Percentiles rank a stretch among this genome's conserved stretches.
These are phyloP conservation scores for Kluyveromyces dobzhanskii DNA, from an alignment of 805 yeast genomes.

Conservation along the genomic window DNA sequence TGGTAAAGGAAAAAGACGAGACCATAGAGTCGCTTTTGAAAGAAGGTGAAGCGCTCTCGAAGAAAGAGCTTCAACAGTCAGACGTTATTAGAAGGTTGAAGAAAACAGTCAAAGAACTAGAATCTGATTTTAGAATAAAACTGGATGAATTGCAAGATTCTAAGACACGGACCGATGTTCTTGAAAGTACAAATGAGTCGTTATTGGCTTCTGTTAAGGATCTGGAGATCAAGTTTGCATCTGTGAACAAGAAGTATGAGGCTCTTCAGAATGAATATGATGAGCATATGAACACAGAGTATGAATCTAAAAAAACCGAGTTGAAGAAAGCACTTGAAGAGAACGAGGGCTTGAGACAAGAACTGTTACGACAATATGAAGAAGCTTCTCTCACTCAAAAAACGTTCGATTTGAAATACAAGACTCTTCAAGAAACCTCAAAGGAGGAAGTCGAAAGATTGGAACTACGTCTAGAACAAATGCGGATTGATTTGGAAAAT, in stretches of 20 bases:
- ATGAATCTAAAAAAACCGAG: conserved; percentile 27
- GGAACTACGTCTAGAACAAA: conserved; percentile 62
- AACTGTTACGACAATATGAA: conserved; percentile 22
- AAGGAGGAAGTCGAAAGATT: conserved; percentile 44
- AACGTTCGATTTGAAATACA: conserved; percentile 18
- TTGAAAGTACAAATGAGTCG: conserved; percentile 17
- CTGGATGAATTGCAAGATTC: conserved; percentile 23
- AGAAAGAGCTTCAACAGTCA: conserved; percentile 59
- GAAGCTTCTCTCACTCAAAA: conserved; percentile 6
- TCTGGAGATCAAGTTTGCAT: conserved; percentile 13
- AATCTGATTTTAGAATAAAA: conserved; percentile 17
- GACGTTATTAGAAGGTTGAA: conserved; percentile 59
- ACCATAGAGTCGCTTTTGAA: conserved; percentile 56
- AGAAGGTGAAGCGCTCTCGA: conserved; percentile 69
- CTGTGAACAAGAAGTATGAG: conserved; percentile 10
- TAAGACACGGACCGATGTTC: conserved; percentile 20
- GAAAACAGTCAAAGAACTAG: conserved; percentile 24
- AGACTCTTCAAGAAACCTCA: conserved; percentile 26
- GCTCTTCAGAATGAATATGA: conserved; percentile 14
- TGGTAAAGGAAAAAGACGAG: conserved; percentile 37
- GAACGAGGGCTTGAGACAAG: conserved; percentile 1
- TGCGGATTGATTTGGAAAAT: conserved; percentile 55
- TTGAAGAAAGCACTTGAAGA: background rate
- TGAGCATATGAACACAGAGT: conserved; percentile 22
- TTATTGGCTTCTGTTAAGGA: conserved; percentile 14